Evolutionary conservation across 2,329 filamentous ascomycete genomes (phyloP), one percentile per base, ranked within the genome.

Genomic region (Fusarium duplospermum): DNA sequence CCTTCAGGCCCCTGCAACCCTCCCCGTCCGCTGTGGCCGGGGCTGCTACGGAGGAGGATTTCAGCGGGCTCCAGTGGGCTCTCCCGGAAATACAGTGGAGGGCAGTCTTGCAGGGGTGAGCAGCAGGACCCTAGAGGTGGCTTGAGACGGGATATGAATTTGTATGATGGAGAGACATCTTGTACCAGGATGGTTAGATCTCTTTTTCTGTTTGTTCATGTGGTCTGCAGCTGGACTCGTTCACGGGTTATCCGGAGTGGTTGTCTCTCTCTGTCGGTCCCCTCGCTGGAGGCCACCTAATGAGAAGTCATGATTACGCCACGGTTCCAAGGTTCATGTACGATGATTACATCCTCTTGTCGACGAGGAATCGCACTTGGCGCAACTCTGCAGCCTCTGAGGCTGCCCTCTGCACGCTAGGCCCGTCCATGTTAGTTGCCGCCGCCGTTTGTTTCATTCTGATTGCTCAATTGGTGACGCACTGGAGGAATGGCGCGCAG

Each of bases 141-240:
- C 72, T 75, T 73, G 47, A 61, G 57, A 61, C 31, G 61, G 72
- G 64, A 66, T 62, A 73, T 73, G 73, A 71, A 16, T 40, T 69
- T 71, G 72, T 58, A 74, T 64, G 67, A 75, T 73, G 59, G 73
- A 75, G 70, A 75, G 73, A 75, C 73, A 75, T 71, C 66, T 62
- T 62, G 24, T 35, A 71, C 67, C 20, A 71, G 73, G 61, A 47
- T 52, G 70, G 66, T 67, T 75, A 74, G 72, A 73, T 62, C 62
- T 67, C 36, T 56, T 67, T 67, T 52, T 70, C 47, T 54, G 22
- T 24, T 24, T 40, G 24, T 42, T 58, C 33, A 63, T 73, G 33
- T 67, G 63, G 31, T 57, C 52, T 59, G 35, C 31, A 29, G 7
- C 29, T 58, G 56, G 54, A 52, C 29, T 38, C 22, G 45, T 38